Evolutionary conservation across 257 asterid genomes (phyloP).

Genomic region (Solanum virginianum): DNA sequence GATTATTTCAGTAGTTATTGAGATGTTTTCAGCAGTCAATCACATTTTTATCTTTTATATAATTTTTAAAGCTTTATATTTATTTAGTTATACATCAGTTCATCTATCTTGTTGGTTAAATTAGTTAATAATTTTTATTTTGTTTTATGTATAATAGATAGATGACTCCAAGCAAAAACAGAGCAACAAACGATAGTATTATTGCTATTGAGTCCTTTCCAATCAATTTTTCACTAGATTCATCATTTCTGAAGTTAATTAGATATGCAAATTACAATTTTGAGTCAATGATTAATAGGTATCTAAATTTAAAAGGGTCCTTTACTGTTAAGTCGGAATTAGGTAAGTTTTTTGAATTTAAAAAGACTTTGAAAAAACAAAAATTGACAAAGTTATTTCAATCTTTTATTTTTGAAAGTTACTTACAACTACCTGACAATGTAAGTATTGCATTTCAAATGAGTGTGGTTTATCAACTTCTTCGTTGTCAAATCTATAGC

Average conservation of each 20-base stretch:
- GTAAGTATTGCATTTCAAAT: too few relatives aligned
- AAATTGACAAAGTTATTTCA: neutral
- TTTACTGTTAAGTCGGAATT: neutral
- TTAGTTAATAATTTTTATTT: too few relatives aligned
- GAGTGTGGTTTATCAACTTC: neutral
- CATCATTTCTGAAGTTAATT: neutral
- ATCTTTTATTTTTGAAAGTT: too few relatives aligned
- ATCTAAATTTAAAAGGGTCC: too few relatives aligned
- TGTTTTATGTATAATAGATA: neutral
- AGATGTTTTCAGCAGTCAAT: too few relatives aligned
- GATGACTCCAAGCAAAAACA: neutral
- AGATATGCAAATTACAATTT: neutral
- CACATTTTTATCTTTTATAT: too few relatives aligned
- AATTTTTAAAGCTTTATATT: too few relatives aligned
- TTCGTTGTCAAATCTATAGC: too few relatives aligned
- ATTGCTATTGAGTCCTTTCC: neutral
- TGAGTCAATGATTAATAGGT: neutral
- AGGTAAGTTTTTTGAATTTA: too few relatives aligned
- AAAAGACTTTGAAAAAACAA: neutral
- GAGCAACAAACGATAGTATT: neutral
- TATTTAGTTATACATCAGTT: too few relatives aligned
- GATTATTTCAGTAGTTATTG: too few relatives aligned
- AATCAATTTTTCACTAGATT: neutral
- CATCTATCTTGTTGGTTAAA: too few relatives aligned
- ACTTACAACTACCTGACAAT: neutral